A percentile compares a stretch with the other conserved stretches of the same genome.
Conservation (phyloP, 2,329 filamentous ascomycete genomes). For the Ophiognomonia clavigignenti-juglandacearum region DNA sequence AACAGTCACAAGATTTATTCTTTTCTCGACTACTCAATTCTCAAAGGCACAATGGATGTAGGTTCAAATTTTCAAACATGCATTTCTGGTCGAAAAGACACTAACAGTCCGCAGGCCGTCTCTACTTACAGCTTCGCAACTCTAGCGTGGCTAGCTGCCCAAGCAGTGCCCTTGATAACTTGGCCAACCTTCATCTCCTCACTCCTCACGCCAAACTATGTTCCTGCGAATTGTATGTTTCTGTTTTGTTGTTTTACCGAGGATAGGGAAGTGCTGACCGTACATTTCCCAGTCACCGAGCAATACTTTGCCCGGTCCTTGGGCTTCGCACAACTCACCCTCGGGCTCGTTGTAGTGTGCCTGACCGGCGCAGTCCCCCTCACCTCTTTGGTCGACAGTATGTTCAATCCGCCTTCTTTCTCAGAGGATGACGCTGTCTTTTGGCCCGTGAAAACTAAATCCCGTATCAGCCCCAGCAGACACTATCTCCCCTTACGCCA, state of each 20-base stretch:
- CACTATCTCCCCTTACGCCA: constrained; percentile 56
- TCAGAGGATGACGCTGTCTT: no score
- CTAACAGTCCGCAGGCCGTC: no score
- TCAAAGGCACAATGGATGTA: no score
- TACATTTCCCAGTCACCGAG: constrained; percentile 49
- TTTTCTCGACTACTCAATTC: no score
- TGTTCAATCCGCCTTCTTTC: background rate
- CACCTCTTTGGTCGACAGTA: constrained; percentile 41
- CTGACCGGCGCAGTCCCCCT: constrained; percentile 68
- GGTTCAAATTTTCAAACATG: no score
- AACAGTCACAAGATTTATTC: no score
- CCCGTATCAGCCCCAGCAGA: constrained; percentile 26
- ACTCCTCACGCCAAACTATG: constrained; percentile 33
- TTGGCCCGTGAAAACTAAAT: background rate
- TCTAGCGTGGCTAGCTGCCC: constrained; percentile 44
- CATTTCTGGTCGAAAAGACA: no score
- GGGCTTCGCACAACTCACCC: constrained; percentile 60
- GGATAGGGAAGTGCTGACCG: background rate
- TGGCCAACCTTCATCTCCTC: constrained; percentile 44
- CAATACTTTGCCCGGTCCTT: constrained; percentile 69
- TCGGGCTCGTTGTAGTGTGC: constrained; percentile 60
- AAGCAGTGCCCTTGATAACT: constrained; percentile 41
- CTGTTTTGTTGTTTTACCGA: no score
- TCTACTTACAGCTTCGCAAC: constrained; percentile 47
- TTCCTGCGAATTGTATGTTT: constrained; percentile 26